Base-by-base conservation (phyloP, 495 filamentous ascomycete genomes). In the Penicillium subrubescens region DNA sequence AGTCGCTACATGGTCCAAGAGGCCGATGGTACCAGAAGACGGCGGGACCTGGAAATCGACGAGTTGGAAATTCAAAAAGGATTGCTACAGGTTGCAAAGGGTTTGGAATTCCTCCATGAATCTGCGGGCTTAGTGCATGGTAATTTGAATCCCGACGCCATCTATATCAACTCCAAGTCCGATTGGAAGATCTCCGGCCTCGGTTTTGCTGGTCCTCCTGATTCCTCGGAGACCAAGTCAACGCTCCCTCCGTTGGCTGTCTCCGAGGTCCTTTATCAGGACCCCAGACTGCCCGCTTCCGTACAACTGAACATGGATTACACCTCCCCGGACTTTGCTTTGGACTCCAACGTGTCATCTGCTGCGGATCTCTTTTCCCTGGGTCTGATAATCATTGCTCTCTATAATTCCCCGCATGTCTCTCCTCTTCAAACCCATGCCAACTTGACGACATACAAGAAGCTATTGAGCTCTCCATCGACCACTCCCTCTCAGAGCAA, bases 11-110 rank as follows among this genome's bases (percentile, higher is more conserved):
- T 94, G 63, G 87, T 90, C 12, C 92, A 95, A 73, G 90, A 94
- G 62, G 81, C 88, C 2, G 88, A 93, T 57, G 93, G 91, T 27
- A 84, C 82, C 15, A 84, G 90, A 62, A 82, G 88, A 70, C 81
- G 92, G 66, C 85, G 92, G 64, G 96, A 98, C 71, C 67, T 97
- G 2, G 95, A 98, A 72, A 94, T 99, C 61, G 96, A 99, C 72
- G 95, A 99, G 78, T 79, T 99, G 65, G 95, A 99, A 74, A 95
- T 98, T 66, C 95, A 98, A 74, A 98, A 98, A 78, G 95, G 95
- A 0, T 75, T 98, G 46, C 77, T 97, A 53, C 95, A 99, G 76
- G 84, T 98, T 43, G 92, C 91, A 65, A 97, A 97, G 74, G 95
- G 93, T 19, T 80, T 99, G 27, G 94, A 99, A 77, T 99, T 99